These are phyloP conservation scores for Plasmodium gallinaceum DNA, from an alignment of 169 alveolate genomes.

Conservation along the genomic window DNA sequence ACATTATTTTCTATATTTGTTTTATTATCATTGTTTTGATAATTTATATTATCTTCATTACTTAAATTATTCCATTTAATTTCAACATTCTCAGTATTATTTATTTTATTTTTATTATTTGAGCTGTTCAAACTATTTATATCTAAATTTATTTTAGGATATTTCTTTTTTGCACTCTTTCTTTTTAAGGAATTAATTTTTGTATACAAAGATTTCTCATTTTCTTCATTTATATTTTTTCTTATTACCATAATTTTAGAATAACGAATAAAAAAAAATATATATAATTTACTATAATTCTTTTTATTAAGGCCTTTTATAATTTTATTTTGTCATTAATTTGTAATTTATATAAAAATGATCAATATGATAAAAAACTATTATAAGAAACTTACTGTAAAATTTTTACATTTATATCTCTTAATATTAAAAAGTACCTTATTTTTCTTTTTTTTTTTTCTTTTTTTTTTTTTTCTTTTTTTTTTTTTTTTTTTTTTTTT, in stretches of 20 bases:
- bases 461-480: too few relatives aligned
- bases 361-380: too few relatives aligned
- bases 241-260: conserved; percentile 26
- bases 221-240: conserved; percentile 16
- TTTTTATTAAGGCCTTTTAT: too few relatives aligned
- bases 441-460: background rate
- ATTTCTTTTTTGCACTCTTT: conserved; percentile 11
- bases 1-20: conserved; percentile 16
- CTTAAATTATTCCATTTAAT: conserved; percentile 6
- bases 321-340: too few relatives aligned
- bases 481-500: too few relatives aligned
- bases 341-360: too few relatives aligned
- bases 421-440: background rate
- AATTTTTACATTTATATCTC: too few relatives aligned
- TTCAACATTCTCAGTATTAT: conserved; percentile 15
- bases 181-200: conserved; percentile 3
- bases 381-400: too few relatives aligned
- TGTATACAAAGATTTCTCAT: conserved; percentile 13
- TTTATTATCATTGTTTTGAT: background rate
- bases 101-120: background rate
- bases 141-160: conserved; percentile 6
- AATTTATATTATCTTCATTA: conserved; percentile 1
- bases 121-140: conserved; percentile 5
- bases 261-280: background rate
- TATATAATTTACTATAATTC: too few relatives aligned